phyloP scores from a whole-genome alignment of 1,284 basidiomycete species.

The Sporisorium sorghi region DNA sequence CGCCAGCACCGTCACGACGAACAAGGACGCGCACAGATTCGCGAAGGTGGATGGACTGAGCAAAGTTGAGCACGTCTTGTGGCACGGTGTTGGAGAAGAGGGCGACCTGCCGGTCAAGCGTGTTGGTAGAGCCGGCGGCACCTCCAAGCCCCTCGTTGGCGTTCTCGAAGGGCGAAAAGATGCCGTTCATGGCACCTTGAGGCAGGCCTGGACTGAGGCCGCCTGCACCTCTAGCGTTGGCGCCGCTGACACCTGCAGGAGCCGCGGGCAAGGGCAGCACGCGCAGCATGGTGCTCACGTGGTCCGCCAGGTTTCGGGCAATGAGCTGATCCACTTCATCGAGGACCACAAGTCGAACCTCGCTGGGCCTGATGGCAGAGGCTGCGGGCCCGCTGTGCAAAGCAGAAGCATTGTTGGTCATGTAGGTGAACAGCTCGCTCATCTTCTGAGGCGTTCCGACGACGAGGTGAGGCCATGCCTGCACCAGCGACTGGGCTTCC shows the following conservation, averaged over 20 bases:
- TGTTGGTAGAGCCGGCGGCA: slow-evolving; percentile 62
- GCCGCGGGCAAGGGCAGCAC: slow-evolving; percentile 79
- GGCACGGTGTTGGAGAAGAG: slow-evolving; percentile 95
- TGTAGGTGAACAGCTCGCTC: slow-evolving; percentile 87
- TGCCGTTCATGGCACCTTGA: slow-evolving; percentile 18
- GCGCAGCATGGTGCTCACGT: slow-evolving; percentile 90
- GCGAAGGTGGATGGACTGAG: slow-evolving; percentile 84
- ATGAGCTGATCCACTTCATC: slow-evolving; percentile 98
- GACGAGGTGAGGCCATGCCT: slow-evolving; percentile 81
- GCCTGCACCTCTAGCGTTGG: slow-evolving; percentile 11
- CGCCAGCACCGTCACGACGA: slow-evolving; percentile 78
- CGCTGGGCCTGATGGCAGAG: slow-evolving; percentile 73
- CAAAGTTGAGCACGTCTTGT: slow-evolving; percentile 90
- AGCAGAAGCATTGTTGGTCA: slow-evolving; percentile 72
- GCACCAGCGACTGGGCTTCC: slow-evolving; percentile 53
- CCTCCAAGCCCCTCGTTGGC: slow-evolving; percentile 36
- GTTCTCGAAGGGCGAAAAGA: slow-evolving; percentile 72
- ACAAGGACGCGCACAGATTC: slow-evolving; percentile 96
- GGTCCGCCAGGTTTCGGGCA: slow-evolving; percentile 93
- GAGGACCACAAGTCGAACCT: slow-evolving; percentile 89
- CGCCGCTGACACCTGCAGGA: background rate
- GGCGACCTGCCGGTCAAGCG: slow-evolving; percentile 89
- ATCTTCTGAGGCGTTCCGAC: slow-evolving; percentile 97
- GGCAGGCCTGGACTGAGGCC: slow-evolving; percentile 38
- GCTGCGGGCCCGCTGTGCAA: slow-evolving; percentile 27